Percentiles rank a stretch among this genome's conserved stretches.
Conservation (phyloP, 331 rosid species). For the Stylosanthes scabra region DNA sequence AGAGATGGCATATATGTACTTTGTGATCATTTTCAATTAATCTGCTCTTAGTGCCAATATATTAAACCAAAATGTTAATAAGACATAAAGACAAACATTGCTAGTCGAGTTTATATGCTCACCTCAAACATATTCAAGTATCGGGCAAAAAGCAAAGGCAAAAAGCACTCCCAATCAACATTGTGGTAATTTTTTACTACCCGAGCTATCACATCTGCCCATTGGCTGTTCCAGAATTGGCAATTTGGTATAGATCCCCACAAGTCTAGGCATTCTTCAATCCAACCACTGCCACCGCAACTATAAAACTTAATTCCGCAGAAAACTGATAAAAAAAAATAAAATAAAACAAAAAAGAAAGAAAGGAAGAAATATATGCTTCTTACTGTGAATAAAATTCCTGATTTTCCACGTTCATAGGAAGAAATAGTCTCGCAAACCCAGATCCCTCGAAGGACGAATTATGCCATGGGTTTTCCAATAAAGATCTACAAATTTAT, state of each 20-base stretch:
- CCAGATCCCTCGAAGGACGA: constrained; percentile 98
- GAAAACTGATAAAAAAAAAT: not conserved
- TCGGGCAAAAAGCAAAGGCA: constrained; percentile 90
- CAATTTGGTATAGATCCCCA: constrained; percentile 98
- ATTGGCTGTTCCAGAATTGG: constrained; percentile 98
- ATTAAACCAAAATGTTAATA: constrained; percentile 29
- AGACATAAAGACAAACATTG: constrained; percentile 18
- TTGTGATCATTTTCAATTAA: constrained; percentile 23
- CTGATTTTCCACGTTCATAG: constrained; percentile 83
- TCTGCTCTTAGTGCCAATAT: not conserved
- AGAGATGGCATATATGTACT: constrained; percentile 30
- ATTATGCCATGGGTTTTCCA: constrained; percentile 99
- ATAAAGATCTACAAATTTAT: constrained; percentile 70
- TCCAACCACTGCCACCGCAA: constrained; percentile 73
- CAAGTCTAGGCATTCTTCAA: constrained; percentile 66
- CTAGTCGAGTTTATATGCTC: constrained; percentile 42
- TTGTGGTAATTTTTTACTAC: constrained; percentile 73
- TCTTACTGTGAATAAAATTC: constrained; percentile 87
- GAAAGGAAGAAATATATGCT: constrained; percentile 34
- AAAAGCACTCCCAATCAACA: constrained; percentile 81
- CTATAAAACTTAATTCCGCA: constrained; percentile 40
- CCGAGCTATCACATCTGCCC: constrained; percentile 96
- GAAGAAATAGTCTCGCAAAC: constrained; percentile 92
- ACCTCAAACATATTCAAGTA: constrained; percentile 99
- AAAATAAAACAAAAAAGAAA: too few relatives aligned